Evolutionary conservation across 1,139 yeast species (phyloP), one percentile per base, ranked within the genome.

Genomic region (Scheffersomyces segobiensis): DNA sequence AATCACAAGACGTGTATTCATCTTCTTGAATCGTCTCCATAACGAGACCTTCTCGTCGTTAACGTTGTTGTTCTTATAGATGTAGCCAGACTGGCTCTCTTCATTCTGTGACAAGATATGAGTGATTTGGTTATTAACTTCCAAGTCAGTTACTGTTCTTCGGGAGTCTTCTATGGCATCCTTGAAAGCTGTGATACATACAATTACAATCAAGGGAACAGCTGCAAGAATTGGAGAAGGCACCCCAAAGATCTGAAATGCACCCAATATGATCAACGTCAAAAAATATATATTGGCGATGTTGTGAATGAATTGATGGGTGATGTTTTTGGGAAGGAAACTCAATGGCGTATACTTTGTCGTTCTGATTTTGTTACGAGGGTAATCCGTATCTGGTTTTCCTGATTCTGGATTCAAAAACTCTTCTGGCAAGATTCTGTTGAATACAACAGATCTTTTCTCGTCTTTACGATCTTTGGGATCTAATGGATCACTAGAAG

Each of bases 351-450:
- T 85, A 66, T 85, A 85, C 69, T 84, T 85, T 6, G 89, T 84
- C 5, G 88, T 84, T 71, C 88, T 77, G 59, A 85, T 82, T 67
- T 85, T 85, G 68, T 85, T 85, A 63, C 87, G 73, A 18, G 86
- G 81, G 62, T 82, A 85, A 21, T 66, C 60, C 1, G 69, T 66
- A 17, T 55, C 59, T 2, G 81, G 73, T 39, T 69, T 65, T 17
- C 78, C 76, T 1, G 79, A 68, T 57, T 75, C 75, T 0, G 78
- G 78, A 63, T 89, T 90, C 20, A 86, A 60, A 70, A 80, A 75
- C 39, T 87, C 85, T 3, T 77, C 78, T 0, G 97, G 97, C 55
- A 93, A 76, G 1, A 85, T 83, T 70, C 84, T 73, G 73, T 93
- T 93, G 79, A 88, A 84, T 61, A 84, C 92, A 42, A 91, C 76